A percentile compares a stretch with the other conserved stretches of the same genome.
Conservation (phyloP, 192 early-diverging fungal species). For the Helicostylum pulchrum region DNA sequence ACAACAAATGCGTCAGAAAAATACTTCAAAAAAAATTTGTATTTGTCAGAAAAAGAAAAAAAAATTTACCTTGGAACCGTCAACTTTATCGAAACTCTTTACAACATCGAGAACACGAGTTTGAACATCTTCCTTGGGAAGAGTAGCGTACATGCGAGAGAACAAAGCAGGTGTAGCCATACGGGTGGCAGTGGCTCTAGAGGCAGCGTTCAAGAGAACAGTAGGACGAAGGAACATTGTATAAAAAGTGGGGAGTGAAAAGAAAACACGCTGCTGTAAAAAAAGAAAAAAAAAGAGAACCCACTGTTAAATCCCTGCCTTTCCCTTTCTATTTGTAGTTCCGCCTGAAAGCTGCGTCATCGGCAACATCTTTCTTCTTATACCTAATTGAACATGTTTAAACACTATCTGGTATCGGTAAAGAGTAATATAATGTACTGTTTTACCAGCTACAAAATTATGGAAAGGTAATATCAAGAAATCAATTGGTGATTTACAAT, state of each 20-base stretch:
- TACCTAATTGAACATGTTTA: no score
- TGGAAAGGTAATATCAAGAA: no score
- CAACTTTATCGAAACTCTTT: constrained; percentile 96
- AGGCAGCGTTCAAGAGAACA: constrained; percentile 31
- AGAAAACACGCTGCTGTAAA: neutral
- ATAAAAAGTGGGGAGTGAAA: neutral
- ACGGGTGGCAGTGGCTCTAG: constrained; percentile 29
- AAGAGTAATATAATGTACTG: no score
- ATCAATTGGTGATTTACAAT: no score
- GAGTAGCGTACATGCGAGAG: constrained; percentile 70
- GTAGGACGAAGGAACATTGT: constrained; percentile 33
- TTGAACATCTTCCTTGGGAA: constrained; percentile 72
- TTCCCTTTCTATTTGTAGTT: no score
- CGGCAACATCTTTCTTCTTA: no score
- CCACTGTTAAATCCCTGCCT: no score
- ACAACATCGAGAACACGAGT: constrained; percentile 83
- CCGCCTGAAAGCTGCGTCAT: no score
- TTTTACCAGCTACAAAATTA: no score
- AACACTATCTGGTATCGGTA: no score
- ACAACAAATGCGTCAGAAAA: neutral
- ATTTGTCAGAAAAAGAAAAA: neutral
- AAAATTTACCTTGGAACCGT: constrained; percentile 76
- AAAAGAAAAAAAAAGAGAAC: neutral
- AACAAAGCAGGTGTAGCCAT: constrained; percentile 46
- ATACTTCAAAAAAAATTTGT: neutral